These are phyloP conservation scores for Aspergillus udagawae DNA, from an alignment of 2,329 filamentous ascomycete genomes.

Conservation along the genomic window DNA sequence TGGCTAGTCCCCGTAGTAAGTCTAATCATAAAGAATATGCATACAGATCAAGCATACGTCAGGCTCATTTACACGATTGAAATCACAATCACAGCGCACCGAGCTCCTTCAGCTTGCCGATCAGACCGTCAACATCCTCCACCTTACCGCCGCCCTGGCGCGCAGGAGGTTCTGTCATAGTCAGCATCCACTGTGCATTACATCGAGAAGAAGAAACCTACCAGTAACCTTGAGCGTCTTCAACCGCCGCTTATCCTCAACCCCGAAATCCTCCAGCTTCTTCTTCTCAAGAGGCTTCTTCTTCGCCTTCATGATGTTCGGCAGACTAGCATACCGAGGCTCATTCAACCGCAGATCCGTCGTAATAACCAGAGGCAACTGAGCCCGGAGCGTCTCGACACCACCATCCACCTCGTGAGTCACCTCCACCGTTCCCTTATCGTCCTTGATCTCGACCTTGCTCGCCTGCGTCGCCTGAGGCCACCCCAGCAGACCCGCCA, in stretches of 20 bases:
- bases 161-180: constrained; percentile 67
- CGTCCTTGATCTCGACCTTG: constrained; percentile 69
- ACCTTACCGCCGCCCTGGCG: constrained; percentile 95
- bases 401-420: constrained; percentile 94
- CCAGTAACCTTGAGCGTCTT: constrained; percentile 87
- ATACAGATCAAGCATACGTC: neutral
- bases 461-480: constrained; percentile 90
- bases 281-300: constrained; percentile 98
- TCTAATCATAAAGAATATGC: neutral
- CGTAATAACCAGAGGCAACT: constrained; percentile 89
- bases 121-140: constrained; percentile 92
- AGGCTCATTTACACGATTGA: neutral
- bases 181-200: constrained; percentile 1
- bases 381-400: constrained; percentile 79
- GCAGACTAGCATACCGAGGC: constrained; percentile 89
- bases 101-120: constrained; percentile 90
- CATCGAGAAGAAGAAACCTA: constrained; percentile 41
- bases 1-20: neutral
- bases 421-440: constrained; percentile 67
- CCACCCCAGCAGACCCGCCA: constrained; percentile 88
- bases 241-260: constrained; percentile 70
- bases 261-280: constrained; percentile 74
- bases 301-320: constrained; percentile 99
- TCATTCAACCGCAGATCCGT: constrained; percentile 93
- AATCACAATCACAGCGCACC: constrained; percentile 67